Evolutionary conservation across 352 stramenopile genomes (phyloP), one percentile per base, ranked within the genome.

Genomic region (Phytophthora sansomeana): DNA sequence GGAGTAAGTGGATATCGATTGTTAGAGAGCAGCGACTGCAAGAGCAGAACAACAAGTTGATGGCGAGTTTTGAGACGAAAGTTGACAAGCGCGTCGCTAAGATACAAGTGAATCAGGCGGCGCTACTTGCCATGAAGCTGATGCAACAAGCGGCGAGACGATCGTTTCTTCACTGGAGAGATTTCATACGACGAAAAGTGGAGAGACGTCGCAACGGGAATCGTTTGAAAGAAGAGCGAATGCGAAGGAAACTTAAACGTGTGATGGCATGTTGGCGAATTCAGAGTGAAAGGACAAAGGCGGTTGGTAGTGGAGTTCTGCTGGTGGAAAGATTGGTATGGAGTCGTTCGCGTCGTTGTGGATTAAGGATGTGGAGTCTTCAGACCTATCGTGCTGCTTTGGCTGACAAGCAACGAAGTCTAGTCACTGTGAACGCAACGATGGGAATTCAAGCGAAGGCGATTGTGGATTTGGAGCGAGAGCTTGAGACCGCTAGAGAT

Each of bases 1-100:
- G 83, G 83, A 58, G 38, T 13, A 73, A 78, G 29, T 91, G 78
- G 83, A 35, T 46, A 8, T 44, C 36, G 3, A 16, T 63, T 24
- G 38, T 36, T 13, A 67, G 55, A 5, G 48, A 63, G 3, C n/a
- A 67, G 21, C 17, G 42, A 26, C 21, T 21, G 19, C 24, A 54
- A n/a, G 61, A 75, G n/a, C 26, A 75, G 38, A 44, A 63, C 14
- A 33, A 52, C 4, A n/a, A 48, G 41, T 24, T 59, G 36, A 49
- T 61, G 44, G 8, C 10, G 10, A 58, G 30, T 8, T 55, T 71
- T 3, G 67, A 75, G 21, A 17, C 28, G 1, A 54, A 67, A 59
- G 46, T 33, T 5, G 44, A 67, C 19, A 29, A 46, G 4, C 54
- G 55, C 10, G 33, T 75, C 16, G 49, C 13, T 0, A 67, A 71